Percentiles rank a stretch among this genome's conserved stretches.
These are phyloP conservation scores for Eucalyptus leucophloia DNA, from an alignment of 345 rosid species.

Conservation along the genomic window DNA sequence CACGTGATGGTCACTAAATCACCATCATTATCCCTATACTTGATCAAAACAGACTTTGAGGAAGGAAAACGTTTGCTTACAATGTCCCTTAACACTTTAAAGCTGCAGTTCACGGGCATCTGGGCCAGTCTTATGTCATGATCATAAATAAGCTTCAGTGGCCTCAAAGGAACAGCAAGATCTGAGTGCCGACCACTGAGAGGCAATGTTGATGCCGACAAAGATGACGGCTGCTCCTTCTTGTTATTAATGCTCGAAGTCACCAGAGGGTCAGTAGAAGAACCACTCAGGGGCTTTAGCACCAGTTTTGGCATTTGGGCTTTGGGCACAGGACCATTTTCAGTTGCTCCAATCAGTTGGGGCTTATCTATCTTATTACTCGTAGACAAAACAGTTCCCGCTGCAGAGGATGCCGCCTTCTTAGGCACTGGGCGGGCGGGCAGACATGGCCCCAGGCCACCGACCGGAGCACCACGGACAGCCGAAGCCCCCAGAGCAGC, in stretches of 20 bases:
- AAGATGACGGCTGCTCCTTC: constrained; percentile 13
- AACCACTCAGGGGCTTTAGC: constrained; percentile 40
- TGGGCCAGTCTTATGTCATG: constrained; percentile 85
- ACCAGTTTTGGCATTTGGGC: constrained; percentile 39
- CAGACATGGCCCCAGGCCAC: constrained; percentile 87
- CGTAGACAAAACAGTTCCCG: constrained; percentile 10
- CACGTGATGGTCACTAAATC: constrained; percentile 87
- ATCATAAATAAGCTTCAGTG: constrained; percentile 81
- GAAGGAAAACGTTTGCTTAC: constrained; percentile 73
- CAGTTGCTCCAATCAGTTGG: constrained; percentile 13
- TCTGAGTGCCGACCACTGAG: constrained; percentile 9
- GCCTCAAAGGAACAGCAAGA: constrained; percentile 42
- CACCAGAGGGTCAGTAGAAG: constrained; percentile 23
- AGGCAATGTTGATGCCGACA: not conserved
- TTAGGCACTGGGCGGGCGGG: constrained; percentile 69
- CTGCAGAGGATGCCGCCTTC: constrained; percentile 34
- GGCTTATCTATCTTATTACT: constrained; percentile 37
- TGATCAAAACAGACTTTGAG: constrained; percentile 75
- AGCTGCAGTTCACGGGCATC: constrained; percentile 81
- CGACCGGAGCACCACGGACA: constrained; percentile 81
- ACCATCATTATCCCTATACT: constrained; percentile 84
- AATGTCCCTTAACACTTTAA: constrained; percentile 67
- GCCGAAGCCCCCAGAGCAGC: constrained; percentile 99
- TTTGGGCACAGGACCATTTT: constrained; percentile 46
- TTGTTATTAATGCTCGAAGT: constrained; percentile 4